Conservation (phyloP, 257 asterid species). For the Forsythia viridissima region DNA sequence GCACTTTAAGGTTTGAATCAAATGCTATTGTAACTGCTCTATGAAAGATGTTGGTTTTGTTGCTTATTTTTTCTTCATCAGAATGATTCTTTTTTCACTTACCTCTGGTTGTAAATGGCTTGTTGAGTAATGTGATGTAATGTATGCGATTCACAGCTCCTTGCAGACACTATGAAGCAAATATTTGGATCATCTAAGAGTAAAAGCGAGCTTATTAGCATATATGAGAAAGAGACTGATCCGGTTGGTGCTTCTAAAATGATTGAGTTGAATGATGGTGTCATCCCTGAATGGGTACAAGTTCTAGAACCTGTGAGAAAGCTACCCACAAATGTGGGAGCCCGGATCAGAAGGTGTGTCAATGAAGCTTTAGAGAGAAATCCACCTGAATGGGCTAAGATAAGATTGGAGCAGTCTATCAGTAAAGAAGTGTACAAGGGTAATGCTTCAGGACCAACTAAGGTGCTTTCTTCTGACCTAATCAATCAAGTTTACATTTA, state of each 20-base stretch:
- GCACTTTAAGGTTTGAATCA: not conserved
- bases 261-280: constrained; percentile 20
- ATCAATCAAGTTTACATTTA: not conserved
- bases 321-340: constrained; percentile 62
- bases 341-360: constrained; percentile 51
- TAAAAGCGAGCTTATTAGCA: constrained; percentile 48
- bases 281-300: constrained; percentile 55
- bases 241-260: constrained; percentile 35
- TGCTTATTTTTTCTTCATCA: not conserved
- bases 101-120: not conserved
- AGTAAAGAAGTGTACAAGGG: constrained; percentile 64
- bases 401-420: constrained; percentile 46
- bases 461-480: constrained; percentile 34
- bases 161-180: constrained; percentile 78
- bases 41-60: not conserved
- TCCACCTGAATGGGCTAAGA: constrained; percentile 62
- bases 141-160: constrained; percentile 62
- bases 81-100: not conserved
- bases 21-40: not conserved
- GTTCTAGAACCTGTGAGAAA: constrained; percentile 52
- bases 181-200: constrained; percentile 69
- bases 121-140: constrained; percentile 21
- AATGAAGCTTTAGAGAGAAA: constrained; percentile 40
- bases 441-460: constrained; percentile 69
- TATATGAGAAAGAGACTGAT: constrained; percentile 52